Conservation (phyloP, 78 protist genomes). For the Dictyostelium firmibasis region DNA sequence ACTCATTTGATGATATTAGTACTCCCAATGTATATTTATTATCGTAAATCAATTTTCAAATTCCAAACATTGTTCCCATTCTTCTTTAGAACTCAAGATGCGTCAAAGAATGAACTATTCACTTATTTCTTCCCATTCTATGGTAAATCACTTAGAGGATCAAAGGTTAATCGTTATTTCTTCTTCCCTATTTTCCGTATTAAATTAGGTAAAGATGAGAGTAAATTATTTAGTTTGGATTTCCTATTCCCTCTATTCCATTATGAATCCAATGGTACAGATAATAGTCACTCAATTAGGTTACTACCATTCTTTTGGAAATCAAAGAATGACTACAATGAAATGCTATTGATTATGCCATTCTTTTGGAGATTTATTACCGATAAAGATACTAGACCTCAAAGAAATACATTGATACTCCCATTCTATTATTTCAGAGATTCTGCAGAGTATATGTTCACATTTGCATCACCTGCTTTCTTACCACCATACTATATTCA, state of each 20-base stretch:
- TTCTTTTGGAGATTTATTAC: slow-evolving; percentile 62
- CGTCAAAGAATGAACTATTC: slow-evolving; percentile 40
- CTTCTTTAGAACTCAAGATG: slow-evolving; percentile 55
- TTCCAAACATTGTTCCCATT: slow-evolving; percentile 45
- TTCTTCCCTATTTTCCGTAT: slow-evolving; percentile 58
- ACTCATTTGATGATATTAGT: slow-evolving; percentile 16
- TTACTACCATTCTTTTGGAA: slow-evolving; percentile 54
- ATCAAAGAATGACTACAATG: slow-evolving; percentile 36
- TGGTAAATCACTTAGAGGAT: slow-evolving; percentile 21
- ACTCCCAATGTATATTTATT: slow-evolving; percentile 47
- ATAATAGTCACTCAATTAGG: slow-evolving; percentile 7
- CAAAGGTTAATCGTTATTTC: slow-evolving; percentile 17
- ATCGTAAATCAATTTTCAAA: slow-evolving; percentile 65
- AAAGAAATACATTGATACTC: slow-evolving; percentile 32
- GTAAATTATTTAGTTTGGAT: background rate
- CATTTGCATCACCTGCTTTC: slow-evolving; percentile 51
- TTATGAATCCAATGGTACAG: slow-evolving; percentile 5
- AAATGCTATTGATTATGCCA: slow-evolving; percentile 57
- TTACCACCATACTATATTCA: slow-evolving; percentile 72
- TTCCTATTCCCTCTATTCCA: slow-evolving; percentile 65
- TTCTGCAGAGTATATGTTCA: slow-evolving; percentile 55
- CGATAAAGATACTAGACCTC: slow-evolving; percentile 50
- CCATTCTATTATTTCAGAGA: slow-evolving; percentile 71
- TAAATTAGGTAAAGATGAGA: slow-evolving; percentile 4
- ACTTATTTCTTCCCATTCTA: slow-evolving; percentile 57